Base-by-base conservation (phyloP, 2,329 filamentous ascomycete genomes). In the Aspergillus niger region DNA sequence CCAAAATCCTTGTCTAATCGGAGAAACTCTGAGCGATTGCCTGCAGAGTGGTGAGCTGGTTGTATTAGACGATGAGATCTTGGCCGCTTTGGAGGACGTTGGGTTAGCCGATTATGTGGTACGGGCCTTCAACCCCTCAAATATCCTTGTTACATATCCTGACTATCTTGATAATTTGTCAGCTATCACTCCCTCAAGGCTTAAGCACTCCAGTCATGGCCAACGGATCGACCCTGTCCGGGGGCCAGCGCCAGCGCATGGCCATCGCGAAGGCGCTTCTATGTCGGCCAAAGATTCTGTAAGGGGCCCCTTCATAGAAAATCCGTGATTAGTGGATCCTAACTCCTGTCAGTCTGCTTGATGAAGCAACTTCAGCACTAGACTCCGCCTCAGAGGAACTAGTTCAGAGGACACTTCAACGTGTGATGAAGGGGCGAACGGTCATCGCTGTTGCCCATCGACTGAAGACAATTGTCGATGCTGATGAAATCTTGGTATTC, bases 401-500 rank as follows among this genome's bases (percentile, higher is more conserved):
- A 8, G 91, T 96, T 1, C 92, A 96, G 73, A 88, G 89, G 32
- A 91, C 92, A 11, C 81, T 96, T 1, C 90, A 95, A 65, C 86
- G 52, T 90, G 64, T 91, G 10, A 83, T 90, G 1, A 82, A 86
- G 60, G 91, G 60, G 1, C 57, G 63, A 13, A 71, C 69, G 0
- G 68, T 67, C 5, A 63, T 73, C 28, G 90, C 91, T 3, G 96
- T 97, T 72, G 92, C 92, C 30, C 92, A 97, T 79, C 86, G 92
- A 67, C 83, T 97, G 5, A 93, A 90, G 1, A 96, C 92, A 8
- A 93, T 97, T 77, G 89, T 86, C 74, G 87, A 92, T 67, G 92
- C 92, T 1, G 89, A 96, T 75, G 92, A 92, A 67, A 97, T 97
- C 65, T 89, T 96, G 13, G 91, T 96, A 60, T 94, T 96, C 89